Percentiles rank a stretch among this genome's conserved stretches.
These are phyloP conservation scores for Ophiognomonia clavigignenti-juglandacearum DNA, from an alignment of 2,329 filamentous ascomycete species.

Conservation along the genomic window DNA sequence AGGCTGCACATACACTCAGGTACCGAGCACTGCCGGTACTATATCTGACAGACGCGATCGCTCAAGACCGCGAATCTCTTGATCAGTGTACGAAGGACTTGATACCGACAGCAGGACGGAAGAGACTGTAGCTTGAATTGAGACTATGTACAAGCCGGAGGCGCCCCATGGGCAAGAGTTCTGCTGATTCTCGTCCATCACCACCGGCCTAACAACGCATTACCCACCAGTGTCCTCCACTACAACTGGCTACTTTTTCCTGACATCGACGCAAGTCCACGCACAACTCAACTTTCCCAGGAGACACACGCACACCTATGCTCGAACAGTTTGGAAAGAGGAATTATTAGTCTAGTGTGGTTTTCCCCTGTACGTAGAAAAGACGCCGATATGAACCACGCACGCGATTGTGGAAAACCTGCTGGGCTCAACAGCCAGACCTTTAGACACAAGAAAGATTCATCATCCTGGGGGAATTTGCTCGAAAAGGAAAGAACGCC, in stretches of 20 bases:
- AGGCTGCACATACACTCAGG: no score
- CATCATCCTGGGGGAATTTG: slow-evolving; percentile 17
- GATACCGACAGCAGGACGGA: neutral
- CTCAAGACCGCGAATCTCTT: no score
- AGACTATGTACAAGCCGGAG: slow-evolving; percentile 7
- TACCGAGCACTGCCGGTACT: no score
- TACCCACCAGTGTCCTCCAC: neutral
- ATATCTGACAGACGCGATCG: no score
- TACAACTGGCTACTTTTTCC: no score
- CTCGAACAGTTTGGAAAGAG: slow-evolving; percentile 20
- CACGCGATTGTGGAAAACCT: slow-evolving; percentile 16
- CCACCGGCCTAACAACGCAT: neutral
- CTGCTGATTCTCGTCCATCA: neutral
- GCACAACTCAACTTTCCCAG: no score
- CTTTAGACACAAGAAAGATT: slow-evolving; percentile 15
- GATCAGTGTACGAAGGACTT: no score
- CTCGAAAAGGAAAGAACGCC: slow-evolving; percentile 18
- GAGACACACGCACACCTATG: slow-evolving; percentile 2
- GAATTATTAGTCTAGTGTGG: slow-evolving; percentile 40
- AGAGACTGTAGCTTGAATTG: slow-evolving; percentile 1
- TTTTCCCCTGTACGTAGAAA: slow-evolving; percentile 32
- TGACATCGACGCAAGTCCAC: no score
- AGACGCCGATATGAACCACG: slow-evolving; percentile 15
- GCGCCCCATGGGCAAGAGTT: neutral
- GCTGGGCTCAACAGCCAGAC: slow-evolving; percentile 17